Percentiles rank a stretch among this genome's conserved stretches.
Conservation (phyloP, 2,329 filamentous ascomycete species). For the Rasamsonia emersonii region DNA sequence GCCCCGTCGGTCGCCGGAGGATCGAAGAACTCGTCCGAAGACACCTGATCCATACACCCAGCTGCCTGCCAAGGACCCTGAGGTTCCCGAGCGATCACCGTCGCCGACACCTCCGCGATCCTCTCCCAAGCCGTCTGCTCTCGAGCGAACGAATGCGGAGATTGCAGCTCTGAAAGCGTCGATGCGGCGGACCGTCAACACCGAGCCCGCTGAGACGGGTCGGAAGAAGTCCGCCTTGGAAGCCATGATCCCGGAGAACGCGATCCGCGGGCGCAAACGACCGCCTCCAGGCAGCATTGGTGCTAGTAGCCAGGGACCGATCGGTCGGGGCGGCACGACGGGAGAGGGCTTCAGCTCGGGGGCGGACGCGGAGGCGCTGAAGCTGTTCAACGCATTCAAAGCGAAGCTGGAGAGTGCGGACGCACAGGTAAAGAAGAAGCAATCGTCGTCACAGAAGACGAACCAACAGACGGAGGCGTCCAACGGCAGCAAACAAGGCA, state of each 20-base stretch:
- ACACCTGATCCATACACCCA: conserved; percentile 35
- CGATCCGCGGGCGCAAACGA: conserved; percentile 38
- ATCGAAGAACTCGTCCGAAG: conserved; percentile 24
- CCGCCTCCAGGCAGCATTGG: conserved; percentile 27
- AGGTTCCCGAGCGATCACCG: conserved; percentile 31
- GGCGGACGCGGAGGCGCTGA: conserved; percentile 56
- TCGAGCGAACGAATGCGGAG: conserved; percentile 37
- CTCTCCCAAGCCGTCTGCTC: conserved; percentile 25
- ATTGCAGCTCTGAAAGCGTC: conserved; percentile 39
- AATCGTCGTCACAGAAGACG: conserved; percentile 6
- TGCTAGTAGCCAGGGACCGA: conserved; percentile 19
- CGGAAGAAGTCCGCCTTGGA: conserved; percentile 40
- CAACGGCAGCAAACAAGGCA: conserved; percentile 5
- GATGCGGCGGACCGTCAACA: conserved; percentile 36
- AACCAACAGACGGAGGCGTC: conserved; percentile 6
- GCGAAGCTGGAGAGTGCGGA: conserved; percentile 55
- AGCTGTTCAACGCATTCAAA: conserved; percentile 70
- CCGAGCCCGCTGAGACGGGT: conserved; percentile 22
- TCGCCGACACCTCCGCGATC: conserved; percentile 16
- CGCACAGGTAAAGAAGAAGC: conserved; percentile 15
- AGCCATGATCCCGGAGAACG: conserved; percentile 39
- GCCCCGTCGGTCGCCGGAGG: conserved; percentile 15
- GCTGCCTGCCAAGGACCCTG: conserved; percentile 37
- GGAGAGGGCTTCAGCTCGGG: conserved; percentile 41
- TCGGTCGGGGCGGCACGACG: conserved; percentile 50